Conservation (phyloP, 805 yeast genomes). For the Blastobotrys mokoenaii region DNA sequence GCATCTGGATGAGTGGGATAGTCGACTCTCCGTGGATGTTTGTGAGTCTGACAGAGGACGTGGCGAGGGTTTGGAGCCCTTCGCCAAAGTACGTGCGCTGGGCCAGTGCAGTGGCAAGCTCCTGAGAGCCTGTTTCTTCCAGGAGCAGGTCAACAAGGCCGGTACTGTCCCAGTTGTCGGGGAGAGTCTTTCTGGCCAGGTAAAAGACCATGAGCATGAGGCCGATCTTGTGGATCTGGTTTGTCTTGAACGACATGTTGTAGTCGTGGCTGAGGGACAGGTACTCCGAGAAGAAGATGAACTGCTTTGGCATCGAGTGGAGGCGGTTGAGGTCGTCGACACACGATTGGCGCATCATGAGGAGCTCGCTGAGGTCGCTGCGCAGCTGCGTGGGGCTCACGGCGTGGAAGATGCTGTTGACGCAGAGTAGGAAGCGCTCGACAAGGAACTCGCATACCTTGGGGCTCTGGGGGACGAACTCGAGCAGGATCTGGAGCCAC, state of each 20-base stretch:
- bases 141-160: background rate
- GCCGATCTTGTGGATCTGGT: slow-evolving; percentile 13
- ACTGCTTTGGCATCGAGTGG: no score
- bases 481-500: no score
- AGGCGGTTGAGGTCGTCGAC: no score
- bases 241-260: background rate
- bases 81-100: slow-evolving; percentile 11
- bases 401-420: slow-evolving; percentile 17
- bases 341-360: no score
- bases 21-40: slow-evolving; percentile 1
- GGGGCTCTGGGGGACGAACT: no score
- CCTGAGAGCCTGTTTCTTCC: no score
- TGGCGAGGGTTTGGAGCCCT: slow-evolving; percentile 6
- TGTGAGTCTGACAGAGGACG: slow-evolving; percentile 5
- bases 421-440: slow-evolving; percentile 13
- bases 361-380: no score
- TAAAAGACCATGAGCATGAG: slow-evolving; percentile 10
- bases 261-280: no score
- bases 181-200: slow-evolving; percentile 8
- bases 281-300: no score
- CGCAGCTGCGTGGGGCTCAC: background rate
- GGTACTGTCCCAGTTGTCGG: slow-evolving; percentile 6
- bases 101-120: no score
- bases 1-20: slow-evolving; percentile 13
- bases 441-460: slow-evolving; percentile 16